Evolutionary conservation across 1,284 basidiomycete species (phyloP), one percentile per base, ranked within the genome.

Genomic region (Ceratobasidium sp.): DNA sequence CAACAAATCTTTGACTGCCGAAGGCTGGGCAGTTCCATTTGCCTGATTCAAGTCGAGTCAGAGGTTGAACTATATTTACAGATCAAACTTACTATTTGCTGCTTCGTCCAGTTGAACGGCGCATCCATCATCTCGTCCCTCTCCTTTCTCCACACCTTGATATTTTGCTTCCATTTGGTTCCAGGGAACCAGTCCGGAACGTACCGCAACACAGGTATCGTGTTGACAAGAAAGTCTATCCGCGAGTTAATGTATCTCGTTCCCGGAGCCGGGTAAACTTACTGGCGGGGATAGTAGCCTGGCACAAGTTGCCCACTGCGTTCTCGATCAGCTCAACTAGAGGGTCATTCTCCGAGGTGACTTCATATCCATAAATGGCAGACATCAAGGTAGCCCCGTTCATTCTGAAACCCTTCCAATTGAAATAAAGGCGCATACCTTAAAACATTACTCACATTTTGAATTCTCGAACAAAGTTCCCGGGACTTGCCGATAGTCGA

Each of bases 131-230:
- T 34, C 27, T 64, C 57, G 4, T 70, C 52, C 31, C 31, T 55
- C 52, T 64, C 68, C 29, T 35, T 17, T 17, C 68, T 1, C 68
- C 70, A 64, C 1, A 31, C 47, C n/a, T 52, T 47, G 0, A 60
- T 40, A 22, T 40, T 43, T 38, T 53, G 49, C 25, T 69, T 71
- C 43, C 57, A 62, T 10, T 22, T 47, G 7, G 68, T 45, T 1
- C 64, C 55, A 3, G 70, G 70, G 25, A 71, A 55, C 70, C 70
- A 71, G 12, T 50, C 20, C 22, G 70, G 70, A 31, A 71, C 12
- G 22, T 54, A 65, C 52, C 54, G 27, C 15, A 70, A 40, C 56
- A 47, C 62, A 17, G 69, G 69, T 8, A 70, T 53, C 20, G 25
- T 34, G 34, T 70, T 62, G 7, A 70, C 69, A n/a, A n/a, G n/a